Conservation (phyloP, 148 eudicot species). For the Cornus florida region DNA sequence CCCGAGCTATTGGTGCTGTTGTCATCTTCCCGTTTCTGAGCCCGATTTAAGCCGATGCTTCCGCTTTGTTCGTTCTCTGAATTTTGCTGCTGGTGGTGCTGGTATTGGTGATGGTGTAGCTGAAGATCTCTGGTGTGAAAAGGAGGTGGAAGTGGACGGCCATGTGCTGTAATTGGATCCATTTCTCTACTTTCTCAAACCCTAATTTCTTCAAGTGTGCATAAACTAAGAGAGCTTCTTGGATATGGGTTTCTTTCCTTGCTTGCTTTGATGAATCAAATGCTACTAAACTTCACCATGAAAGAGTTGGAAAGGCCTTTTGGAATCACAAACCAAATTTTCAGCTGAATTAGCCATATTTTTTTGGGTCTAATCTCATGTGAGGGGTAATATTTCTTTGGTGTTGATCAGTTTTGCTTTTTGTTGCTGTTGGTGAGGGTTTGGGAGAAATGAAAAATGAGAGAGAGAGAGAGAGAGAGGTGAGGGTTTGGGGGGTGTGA, state of each 20-base stretch:
- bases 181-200: slow-evolving; percentile 10
- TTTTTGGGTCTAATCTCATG: slow-evolving; percentile 6
- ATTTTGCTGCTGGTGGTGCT: slow-evolving; percentile 21
- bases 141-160: slow-evolving; percentile 48
- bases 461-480: slow-evolving; percentile 14
- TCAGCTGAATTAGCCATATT: slow-evolving; percentile 25
- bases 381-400: background rate
- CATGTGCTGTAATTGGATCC: slow-evolving; percentile 48
- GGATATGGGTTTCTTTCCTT: background rate
- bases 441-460: slow-evolving; percentile 10
- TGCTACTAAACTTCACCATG: background rate
- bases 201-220: background rate
- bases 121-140: slow-evolving; percentile 51
- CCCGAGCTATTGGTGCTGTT: slow-evolving; percentile 12
- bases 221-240: background rate
- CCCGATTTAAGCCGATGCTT: slow-evolving; percentile 16
- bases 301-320: background rate
- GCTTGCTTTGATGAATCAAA: background rate
- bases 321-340: slow-evolving; percentile 1
- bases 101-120: slow-evolving; percentile 40
- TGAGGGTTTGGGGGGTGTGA: slow-evolving; percentile 14
- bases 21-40: slow-evolving; percentile 30
- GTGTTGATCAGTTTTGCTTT: background rate
- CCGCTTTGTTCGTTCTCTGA: slow-evolving; percentile 26
- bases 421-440: slow-evolving; percentile 21